Percentiles rank a stretch among this genome's conserved stretches.
Evolutionary conservation across 768 basidiomycete genomes (phyloP).

Genomic region (Imleria badia): DNA sequence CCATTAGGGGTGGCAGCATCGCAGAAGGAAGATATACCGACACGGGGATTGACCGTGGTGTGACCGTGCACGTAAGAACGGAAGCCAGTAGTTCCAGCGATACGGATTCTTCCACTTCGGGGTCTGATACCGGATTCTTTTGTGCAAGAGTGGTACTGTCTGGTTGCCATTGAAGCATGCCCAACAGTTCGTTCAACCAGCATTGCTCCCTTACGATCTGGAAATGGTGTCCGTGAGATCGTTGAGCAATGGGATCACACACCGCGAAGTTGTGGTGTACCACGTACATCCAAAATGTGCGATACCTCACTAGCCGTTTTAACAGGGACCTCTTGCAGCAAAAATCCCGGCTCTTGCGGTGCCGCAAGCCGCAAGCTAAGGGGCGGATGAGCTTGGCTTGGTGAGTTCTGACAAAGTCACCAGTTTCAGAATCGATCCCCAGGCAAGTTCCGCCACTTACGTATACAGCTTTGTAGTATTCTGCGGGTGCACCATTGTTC

Average conservation of each 20-base stretch:
- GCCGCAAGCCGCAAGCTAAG: slow-evolving; percentile 62
- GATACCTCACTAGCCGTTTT: slow-evolving; percentile 71
- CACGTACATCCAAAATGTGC: slow-evolving; percentile 68
- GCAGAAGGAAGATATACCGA: slow-evolving; percentile 60
- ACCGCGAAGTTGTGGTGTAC: not conserved
- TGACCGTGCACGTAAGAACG: slow-evolving; percentile 55
- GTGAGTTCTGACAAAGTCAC: slow-evolving; percentile 52
- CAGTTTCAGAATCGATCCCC: not conserved
- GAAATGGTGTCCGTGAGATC: not conserved
- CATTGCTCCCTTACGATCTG: slow-evolving; percentile 73
- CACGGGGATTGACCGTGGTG: slow-evolving; percentile 54
- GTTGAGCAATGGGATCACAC: not conserved
- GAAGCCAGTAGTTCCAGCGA: slow-evolving; percentile 61
- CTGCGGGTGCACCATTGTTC: slow-evolving; percentile 51
- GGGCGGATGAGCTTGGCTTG: slow-evolving; percentile 65
- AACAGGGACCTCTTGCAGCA: slow-evolving; percentile 70
- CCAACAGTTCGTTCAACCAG: slow-evolving; percentile 77
- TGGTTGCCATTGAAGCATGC: slow-evolving; percentile 58
- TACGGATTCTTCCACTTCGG: slow-evolving; percentile 35
- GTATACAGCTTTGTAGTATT: slow-evolving; percentile 66
- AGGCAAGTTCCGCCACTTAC: slow-evolving; percentile 40
- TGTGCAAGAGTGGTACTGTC: slow-evolving; percentile 33
- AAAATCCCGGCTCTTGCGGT: slow-evolving; percentile 75
- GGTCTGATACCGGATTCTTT: slow-evolving; percentile 10
- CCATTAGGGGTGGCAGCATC: slow-evolving; percentile 22